phyloP scores from a whole-genome alignment of 192 early-diverging fungal genomes.

The Linnemannia exigua region DNA sequence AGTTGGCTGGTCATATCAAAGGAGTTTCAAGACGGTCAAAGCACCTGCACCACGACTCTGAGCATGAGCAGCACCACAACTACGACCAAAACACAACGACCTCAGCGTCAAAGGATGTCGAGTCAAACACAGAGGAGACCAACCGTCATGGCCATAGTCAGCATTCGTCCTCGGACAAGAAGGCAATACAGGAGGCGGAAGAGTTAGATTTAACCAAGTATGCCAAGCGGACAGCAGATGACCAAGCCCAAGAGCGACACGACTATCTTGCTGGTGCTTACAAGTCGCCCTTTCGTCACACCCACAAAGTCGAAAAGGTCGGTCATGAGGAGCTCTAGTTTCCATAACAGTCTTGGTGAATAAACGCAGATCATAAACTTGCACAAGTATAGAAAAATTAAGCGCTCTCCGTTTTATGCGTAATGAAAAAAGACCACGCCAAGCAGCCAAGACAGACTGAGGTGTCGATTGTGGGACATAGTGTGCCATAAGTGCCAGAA shows the following conservation, averaged over 20 bases:
- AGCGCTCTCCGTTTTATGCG: no score
- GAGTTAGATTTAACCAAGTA: constrained; percentile 10
- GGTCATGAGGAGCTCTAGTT: constrained; percentile 43
- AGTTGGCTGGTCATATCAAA: constrained; percentile 18
- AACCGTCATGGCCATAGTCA: background rate
- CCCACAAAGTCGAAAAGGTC: constrained; percentile 37
- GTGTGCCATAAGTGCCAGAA: no score
- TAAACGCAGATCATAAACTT: no score
- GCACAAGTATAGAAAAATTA: no score
- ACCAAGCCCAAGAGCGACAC: constrained; percentile 21
- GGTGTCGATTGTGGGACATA: no score
- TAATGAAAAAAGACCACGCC: no score
- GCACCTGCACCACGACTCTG: background rate
- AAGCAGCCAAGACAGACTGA: no score
- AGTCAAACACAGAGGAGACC: background rate
- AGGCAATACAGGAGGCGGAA: background rate
- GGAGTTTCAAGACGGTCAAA: constrained; percentile 14
- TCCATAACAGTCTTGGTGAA: no score
- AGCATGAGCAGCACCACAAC: background rate
- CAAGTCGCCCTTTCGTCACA: constrained; percentile 52
- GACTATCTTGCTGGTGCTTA: constrained; percentile 40
- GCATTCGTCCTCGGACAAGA: background rate
- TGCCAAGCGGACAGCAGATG: constrained; percentile 24
- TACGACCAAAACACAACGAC: background rate
- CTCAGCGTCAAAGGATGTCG: background rate